phyloP scores from a whole-genome alignment of 768 basidiomycete genomes.

The Boletellus sp. region DNA sequence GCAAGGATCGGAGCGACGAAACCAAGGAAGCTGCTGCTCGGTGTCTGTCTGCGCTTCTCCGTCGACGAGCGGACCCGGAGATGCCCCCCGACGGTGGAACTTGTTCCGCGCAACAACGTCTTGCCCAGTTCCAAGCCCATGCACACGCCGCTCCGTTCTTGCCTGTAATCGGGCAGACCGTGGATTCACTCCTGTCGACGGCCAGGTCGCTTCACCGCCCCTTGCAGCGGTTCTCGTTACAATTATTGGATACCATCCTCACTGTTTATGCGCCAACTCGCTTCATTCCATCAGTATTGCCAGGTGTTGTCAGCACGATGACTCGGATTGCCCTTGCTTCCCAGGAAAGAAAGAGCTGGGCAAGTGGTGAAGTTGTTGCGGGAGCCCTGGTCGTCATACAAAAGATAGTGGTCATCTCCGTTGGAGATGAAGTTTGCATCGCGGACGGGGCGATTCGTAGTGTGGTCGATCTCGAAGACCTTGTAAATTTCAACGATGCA shows the following conservation, averaged over 20 bases:
- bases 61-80: constrained; percentile 43
- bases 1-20: constrained; percentile 72
- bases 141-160: constrained; percentile 51
- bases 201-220: constrained; percentile 52
- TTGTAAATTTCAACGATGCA: constrained; percentile 36
- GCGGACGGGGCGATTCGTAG: constrained; percentile 54
- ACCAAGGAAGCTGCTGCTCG: constrained; percentile 69
- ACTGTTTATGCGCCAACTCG: constrained; percentile 45
- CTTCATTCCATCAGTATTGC: constrained; percentile 67
- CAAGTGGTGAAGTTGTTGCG: constrained; percentile 65
- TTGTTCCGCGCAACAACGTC: constrained; percentile 18
- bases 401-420: constrained; percentile 47
- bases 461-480: constrained; percentile 61
- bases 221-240: constrained; percentile 64
- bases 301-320: constrained; percentile 79
- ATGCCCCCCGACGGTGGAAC: constrained; percentile 30
- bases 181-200: constrained; percentile 65
- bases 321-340: constrained; percentile 63
- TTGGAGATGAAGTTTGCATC: constrained; percentile 67
- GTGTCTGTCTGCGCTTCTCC: constrained; percentile 65
- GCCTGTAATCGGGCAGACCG: constrained; percentile 79
- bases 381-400: constrained; percentile 57
- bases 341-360: constrained; percentile 58
- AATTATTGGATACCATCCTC: constrained; percentile 53
- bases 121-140: constrained; percentile 40